Conservation (phyloP, 106 monocot genomes). For the Phalaenopsis equestris region DNA sequence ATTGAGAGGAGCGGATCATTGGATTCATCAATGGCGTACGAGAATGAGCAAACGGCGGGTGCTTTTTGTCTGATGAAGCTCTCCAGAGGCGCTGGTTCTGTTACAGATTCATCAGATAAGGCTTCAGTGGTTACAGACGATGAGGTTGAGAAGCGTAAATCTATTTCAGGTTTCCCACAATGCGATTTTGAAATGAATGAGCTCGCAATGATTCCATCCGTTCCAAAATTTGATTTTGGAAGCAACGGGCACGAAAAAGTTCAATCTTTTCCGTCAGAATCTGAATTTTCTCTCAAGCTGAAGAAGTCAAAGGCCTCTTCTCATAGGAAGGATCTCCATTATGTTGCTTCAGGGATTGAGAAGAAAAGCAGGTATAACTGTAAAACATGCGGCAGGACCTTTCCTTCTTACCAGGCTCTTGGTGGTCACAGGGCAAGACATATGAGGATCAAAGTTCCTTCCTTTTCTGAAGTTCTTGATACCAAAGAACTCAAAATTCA, state of each 20-base stretch:
- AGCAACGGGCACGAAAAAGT: background rate
- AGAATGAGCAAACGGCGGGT: background rate
- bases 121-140: background rate
- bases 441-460: slow-evolving; percentile 1
- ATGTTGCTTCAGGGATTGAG: too few relatives aligned
- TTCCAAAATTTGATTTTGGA: background rate
- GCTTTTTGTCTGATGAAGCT: slow-evolving; percentile 15
- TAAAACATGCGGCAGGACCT: background rate
- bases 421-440: slow-evolving; percentile 32
- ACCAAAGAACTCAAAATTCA: background rate
- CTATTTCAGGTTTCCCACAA: background rate
- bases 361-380: slow-evolving; percentile 4
- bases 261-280: slow-evolving; percentile 1
- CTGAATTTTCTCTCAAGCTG: background rate
- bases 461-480: background rate
- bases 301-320: background rate
- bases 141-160: background rate
- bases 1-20: slow-evolving; percentile 2
- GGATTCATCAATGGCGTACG: background rate
- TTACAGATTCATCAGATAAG: too few relatives aligned
- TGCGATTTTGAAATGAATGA: too few relatives aligned
- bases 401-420: slow-evolving; percentile 31
- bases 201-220: background rate
- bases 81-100: background rate
- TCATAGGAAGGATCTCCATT: background rate